Percentiles rank a stretch among this genome's conserved stretches.
These are phyloP conservation scores for Cryphonectria radicalis DNA, from an alignment of 2,329 filamentous ascomycete species.

Conservation along the genomic window DNA sequence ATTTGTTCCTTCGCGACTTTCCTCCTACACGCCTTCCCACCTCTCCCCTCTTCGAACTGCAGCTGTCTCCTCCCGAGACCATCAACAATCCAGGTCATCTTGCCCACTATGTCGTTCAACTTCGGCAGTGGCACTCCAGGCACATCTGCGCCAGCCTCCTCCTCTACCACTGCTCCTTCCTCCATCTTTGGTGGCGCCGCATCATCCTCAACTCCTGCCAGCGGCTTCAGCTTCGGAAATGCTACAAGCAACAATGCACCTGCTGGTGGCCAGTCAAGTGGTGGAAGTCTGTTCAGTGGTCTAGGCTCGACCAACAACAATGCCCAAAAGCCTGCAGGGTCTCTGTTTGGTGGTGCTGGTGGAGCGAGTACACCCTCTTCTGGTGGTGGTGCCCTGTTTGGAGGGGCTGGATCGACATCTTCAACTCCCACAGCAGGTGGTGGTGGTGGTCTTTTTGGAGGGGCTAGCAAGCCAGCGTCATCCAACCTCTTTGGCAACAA, in stretches of 20 bases:
- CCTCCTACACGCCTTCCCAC: neutral
- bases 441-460: conserved; percentile 35
- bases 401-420: conserved; percentile 35
- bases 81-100: neutral
- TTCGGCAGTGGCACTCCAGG: conserved; percentile 39
- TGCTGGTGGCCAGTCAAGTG: conserved; percentile 26
- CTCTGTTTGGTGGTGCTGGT: conserved; percentile 20
- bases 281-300: conserved; percentile 42
- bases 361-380: conserved; percentile 38
- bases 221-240: conserved; percentile 48
- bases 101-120: conserved; percentile 31
- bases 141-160: conserved; percentile 44
- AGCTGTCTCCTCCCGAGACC: neutral
- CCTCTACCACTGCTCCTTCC: conserved; percentile 45
- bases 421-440: conserved; percentile 35
- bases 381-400: conserved; percentile 37
- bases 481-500: conserved; percentile 36
- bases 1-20: neutral
- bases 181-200: conserved; percentile 45
- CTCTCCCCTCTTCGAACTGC: neutral
- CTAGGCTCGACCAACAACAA: conserved; percentile 22
- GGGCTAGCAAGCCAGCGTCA: conserved; percentile 27
- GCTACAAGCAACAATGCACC: conserved; percentile 28
- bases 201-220: conserved; percentile 24
- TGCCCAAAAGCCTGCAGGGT: conserved; percentile 15